Percentiles rank a stretch among this genome's conserved stretches.
Conservation (phyloP, 306 rosid species). For the Lathyrus aphaca region DNA sequence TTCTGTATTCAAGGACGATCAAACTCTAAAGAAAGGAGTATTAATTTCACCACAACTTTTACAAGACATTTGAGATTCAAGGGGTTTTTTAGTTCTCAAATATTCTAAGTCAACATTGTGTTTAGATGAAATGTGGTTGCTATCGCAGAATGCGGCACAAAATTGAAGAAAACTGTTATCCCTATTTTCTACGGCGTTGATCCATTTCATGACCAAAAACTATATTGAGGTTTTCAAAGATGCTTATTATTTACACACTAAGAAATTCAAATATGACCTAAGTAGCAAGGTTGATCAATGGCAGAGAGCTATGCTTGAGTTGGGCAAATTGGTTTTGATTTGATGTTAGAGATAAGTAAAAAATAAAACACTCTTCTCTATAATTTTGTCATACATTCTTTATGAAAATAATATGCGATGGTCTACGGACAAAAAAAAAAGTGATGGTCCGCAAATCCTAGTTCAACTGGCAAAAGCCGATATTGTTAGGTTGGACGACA, state of each 20-base stretch:
- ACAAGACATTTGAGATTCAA: not conserved
- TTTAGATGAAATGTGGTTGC: slow-evolving; percentile 14
- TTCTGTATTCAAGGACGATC: not conserved
- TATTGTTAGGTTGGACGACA: too few relatives aligned
- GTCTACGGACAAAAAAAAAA: too few relatives aligned
- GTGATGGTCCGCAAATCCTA: too few relatives aligned
- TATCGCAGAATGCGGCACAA: not conserved
- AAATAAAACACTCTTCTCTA: not conserved
- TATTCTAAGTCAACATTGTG: not conserved
- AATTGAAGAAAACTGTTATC: slow-evolving; percentile 5
- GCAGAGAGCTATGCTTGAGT: not conserved
- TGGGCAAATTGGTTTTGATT: not conserved
- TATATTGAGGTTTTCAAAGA: not conserved
- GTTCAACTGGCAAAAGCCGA: too few relatives aligned
- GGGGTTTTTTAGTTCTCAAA: not conserved
- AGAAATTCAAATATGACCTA: not conserved
- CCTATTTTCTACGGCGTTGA: slow-evolving; percentile 27
- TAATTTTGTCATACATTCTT: too few relatives aligned
- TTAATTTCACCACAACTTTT: not conserved
- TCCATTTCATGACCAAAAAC: slow-evolving; percentile 9
- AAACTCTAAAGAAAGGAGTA: not conserved
- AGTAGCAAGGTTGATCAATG: not conserved
- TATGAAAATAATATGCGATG: too few relatives aligned
- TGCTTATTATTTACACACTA: not conserved
- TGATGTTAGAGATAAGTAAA: slow-evolving; percentile 16